Percentiles rank a stretch among this genome's conserved stretches.
Conservation (phyloP, 2,329 filamentous ascomycete genomes). For the Canariomyces notabilis region DNA sequence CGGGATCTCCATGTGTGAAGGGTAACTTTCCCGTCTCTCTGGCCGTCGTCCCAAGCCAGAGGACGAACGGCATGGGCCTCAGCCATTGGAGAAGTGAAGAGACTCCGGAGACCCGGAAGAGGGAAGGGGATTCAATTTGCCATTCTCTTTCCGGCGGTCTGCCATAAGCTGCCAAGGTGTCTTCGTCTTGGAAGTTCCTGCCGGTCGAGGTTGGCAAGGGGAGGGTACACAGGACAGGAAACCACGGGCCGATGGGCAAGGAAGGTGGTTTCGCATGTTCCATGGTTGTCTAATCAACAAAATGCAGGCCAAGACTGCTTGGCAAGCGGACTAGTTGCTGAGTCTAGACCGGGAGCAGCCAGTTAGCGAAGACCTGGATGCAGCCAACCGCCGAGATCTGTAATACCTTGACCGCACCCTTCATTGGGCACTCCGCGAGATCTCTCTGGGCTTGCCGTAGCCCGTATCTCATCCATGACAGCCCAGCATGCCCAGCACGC, state of each 20-base stretch:
- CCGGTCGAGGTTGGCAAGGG: not conserved
- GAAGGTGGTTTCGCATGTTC: not conserved
- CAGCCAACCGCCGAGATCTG: slow-evolving; percentile 24
- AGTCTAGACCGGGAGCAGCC: slow-evolving; percentile 11
- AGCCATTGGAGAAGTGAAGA: not conserved
- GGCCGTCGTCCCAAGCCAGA: no score
- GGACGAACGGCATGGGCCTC: not conserved
- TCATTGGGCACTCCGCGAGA: slow-evolving; percentile 16
- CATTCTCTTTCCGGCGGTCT: no score
- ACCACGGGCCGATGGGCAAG: slow-evolving; percentile 16
- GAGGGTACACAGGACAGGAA: not conserved
- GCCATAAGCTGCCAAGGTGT: not conserved
- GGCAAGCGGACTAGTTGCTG: slow-evolving; percentile 16
- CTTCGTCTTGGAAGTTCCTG: not conserved
- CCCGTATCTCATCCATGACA: no score
- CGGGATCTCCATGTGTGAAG: no score
- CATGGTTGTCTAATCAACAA: slow-evolving; percentile 16
- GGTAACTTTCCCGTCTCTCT: no score
- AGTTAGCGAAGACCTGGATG: slow-evolving; percentile 4
- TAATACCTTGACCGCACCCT: slow-evolving; percentile 21
- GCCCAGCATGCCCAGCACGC: slow-evolving; percentile 9
- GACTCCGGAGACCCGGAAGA: not conserved
- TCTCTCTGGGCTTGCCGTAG: slow-evolving; percentile 2
- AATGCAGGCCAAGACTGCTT: slow-evolving; percentile 19
- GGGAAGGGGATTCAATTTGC: no score